Evolutionary conservation across 2,329 filamentous ascomycete species (phyloP), one percentile per base, ranked within the genome.

Genomic region (Paraphoma sp.): DNA sequence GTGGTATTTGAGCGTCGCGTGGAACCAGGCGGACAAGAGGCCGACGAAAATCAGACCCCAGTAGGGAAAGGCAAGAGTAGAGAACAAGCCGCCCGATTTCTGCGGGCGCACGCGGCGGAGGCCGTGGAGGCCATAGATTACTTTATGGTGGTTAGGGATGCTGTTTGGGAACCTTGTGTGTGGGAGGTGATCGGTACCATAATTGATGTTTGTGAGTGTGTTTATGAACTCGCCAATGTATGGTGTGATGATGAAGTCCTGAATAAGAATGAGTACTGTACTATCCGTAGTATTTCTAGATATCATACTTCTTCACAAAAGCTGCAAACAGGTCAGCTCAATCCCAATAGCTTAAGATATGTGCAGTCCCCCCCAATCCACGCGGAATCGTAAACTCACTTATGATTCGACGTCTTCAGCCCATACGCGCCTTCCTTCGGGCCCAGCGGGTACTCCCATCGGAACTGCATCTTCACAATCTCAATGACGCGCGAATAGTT

Each of bases 221-320:
- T 84, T 85, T 55, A 84, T 72, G 57, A 85, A 82, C 60, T 86
- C 83, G 31, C 80, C 83, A 46, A 85, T 74, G 63, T 84, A 85
- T 3, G 70, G 64, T 2, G 81, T 83, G 50, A 85, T 70, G 51
- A 78, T 80, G 62, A 84, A 86, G 67, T 87, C 85, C 75, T 87
- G 31, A 3, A 17, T 17, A 14, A 9, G 11, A 16, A n/a, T 42
- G 12, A 42, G 14, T 16, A 16, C 5, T 16, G 16, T 16, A 4
- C 2, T 17, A 7, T 29, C 33, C n/a, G 18, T 10, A 52, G 33
- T 28, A 16, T 11, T 30, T 6, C 33, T 3, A 14, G 10, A 36
- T 14, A 23, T 36, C 36, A 38, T 65, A 73, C 73, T 57, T 76
- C 73, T 62, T 76, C 74, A 57, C 74, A 76, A 47, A 76, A 76